These are phyloP conservation scores for Hygrophorus pudorinus DNA, from an alignment of 768 basidiomycete genomes.

Conservation along the genomic window DNA sequence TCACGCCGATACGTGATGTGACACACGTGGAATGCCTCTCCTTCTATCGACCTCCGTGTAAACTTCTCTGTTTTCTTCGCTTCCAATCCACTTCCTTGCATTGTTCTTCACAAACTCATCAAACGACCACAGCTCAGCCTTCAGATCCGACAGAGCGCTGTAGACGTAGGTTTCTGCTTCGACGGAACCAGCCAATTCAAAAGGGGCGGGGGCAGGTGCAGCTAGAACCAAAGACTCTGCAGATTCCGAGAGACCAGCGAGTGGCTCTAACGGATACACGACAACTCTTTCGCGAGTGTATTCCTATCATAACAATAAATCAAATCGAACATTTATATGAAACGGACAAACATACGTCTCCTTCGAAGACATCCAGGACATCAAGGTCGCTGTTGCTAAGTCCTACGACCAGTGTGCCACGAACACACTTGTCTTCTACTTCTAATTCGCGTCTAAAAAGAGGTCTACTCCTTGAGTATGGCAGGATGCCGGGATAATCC, in stretches of 20 bases:
- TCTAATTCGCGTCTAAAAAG: constrained; percentile 43
- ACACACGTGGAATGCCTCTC: not conserved
- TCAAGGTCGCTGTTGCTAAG: constrained; percentile 53
- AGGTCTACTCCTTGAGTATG: constrained; percentile 35
- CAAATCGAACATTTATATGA: not conserved
- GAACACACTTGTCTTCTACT: constrained; percentile 56
- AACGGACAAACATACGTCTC: constrained; percentile 37
- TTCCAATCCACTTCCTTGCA: constrained; percentile 70
- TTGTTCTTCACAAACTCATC: constrained; percentile 70
- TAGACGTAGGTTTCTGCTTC: constrained; percentile 73
- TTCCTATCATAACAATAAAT: constrained; percentile 40
- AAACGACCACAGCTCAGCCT: constrained; percentile 67
- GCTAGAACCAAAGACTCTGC: constrained; percentile 21
- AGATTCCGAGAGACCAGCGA: constrained; percentile 12
- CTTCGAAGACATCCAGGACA: constrained; percentile 78
- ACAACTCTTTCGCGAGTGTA: constrained; percentile 48
- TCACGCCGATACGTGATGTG: not conserved
- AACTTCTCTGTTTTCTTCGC: not conserved
- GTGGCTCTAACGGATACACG: constrained; percentile 45
- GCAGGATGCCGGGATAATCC: constrained; percentile 82
- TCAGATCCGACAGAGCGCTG: constrained; percentile 32
- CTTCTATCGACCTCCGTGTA: not conserved
- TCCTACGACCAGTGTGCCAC: constrained; percentile 73
- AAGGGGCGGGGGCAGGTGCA: constrained; percentile 27
- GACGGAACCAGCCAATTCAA: constrained; percentile 25